Evolutionary conservation across 306 rosid genomes (phyloP).

Genomic region (Echinosophora koreensis): DNA sequence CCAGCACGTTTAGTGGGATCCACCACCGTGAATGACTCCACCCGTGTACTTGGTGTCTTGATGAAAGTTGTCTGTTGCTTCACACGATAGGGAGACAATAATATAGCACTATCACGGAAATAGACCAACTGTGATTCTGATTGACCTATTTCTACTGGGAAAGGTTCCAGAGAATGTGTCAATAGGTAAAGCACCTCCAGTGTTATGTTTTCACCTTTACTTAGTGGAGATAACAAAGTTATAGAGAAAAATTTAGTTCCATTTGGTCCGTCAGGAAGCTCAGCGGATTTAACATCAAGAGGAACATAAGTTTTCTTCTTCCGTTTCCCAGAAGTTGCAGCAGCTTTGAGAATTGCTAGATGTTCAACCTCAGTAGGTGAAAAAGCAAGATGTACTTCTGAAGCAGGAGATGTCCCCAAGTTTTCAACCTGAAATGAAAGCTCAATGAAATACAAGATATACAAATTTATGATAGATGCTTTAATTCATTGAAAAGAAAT

Average conservation of each 20-base stretch:
- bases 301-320: constrained; percentile 82
- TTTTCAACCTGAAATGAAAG: constrained; percentile 79
- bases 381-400: constrained; percentile 83
- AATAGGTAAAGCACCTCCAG: constrained; percentile 83
- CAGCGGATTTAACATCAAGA: constrained; percentile 78
- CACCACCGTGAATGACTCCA: constrained; percentile 86
- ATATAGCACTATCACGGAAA: constrained; percentile 83
- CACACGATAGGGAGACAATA: constrained; percentile 86
- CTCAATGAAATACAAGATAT: constrained; percentile 40
- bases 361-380: constrained; percentile 79
- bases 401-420: constrained; percentile 71
- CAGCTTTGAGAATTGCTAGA: constrained; percentile 80
- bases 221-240: constrained; percentile 67
- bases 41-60: constrained; percentile 78
- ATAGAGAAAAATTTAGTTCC: constrained; percentile 74
- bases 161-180: constrained; percentile 89
- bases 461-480: constrained; percentile 22
- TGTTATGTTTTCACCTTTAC: constrained; percentile 69
- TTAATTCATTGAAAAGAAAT: constrained; percentile 20
- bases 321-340: constrained; percentile 69
- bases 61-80: constrained; percentile 86
- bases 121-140: constrained; percentile 92
- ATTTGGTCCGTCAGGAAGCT: constrained; percentile 83
- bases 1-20: constrained; percentile 79
- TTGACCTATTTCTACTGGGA: constrained; percentile 91